These are phyloP conservation scores for Paecilomyces niveus DNA, from an alignment of 2,329 filamentous ascomycete genomes.

Conservation along the genomic window DNA sequence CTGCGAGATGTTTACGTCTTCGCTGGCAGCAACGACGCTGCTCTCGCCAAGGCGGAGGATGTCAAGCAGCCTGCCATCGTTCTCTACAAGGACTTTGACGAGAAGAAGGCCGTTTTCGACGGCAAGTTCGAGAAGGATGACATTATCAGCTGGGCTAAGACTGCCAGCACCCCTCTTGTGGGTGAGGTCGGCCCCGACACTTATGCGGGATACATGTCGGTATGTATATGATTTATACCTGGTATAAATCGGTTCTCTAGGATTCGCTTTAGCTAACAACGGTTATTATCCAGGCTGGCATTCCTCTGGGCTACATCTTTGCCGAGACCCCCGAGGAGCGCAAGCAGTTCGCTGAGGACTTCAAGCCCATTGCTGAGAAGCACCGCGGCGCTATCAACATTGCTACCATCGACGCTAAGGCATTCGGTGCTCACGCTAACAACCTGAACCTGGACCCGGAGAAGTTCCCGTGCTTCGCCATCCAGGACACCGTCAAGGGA, in stretches of 20 bases:
- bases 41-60: constrained; percentile 80
- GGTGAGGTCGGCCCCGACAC: constrained; percentile 97
- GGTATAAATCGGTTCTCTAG: background rate
- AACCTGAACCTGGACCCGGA: constrained; percentile 97
- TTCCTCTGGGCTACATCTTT: constrained; percentile 97
- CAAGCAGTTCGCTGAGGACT: constrained; percentile 62
- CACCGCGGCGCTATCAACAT: constrained; percentile 95
- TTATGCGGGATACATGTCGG: constrained; percentile 88
- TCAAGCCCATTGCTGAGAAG: constrained; percentile 85
- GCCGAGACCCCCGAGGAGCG: constrained; percentile 88
- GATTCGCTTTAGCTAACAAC: background rate
- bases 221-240: constrained; percentile 29
- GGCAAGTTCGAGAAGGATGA: constrained; percentile 75
- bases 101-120: constrained; percentile 80
- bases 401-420: constrained; percentile 90
- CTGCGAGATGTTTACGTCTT: constrained; percentile 91
- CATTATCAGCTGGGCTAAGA: constrained; percentile 78
- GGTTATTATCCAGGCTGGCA: constrained; percentile 51
- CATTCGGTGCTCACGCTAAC: constrained; percentile 86
- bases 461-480: constrained; percentile 95
- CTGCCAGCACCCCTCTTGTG: constrained; percentile 77
- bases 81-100: constrained; percentile 96
- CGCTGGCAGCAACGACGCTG: constrained; percentile 75
- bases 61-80: constrained; percentile 81
- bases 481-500: constrained; percentile 93